phyloP scores from a whole-genome alignment of 306 rosid species.

The Quercus dentata region DNA sequence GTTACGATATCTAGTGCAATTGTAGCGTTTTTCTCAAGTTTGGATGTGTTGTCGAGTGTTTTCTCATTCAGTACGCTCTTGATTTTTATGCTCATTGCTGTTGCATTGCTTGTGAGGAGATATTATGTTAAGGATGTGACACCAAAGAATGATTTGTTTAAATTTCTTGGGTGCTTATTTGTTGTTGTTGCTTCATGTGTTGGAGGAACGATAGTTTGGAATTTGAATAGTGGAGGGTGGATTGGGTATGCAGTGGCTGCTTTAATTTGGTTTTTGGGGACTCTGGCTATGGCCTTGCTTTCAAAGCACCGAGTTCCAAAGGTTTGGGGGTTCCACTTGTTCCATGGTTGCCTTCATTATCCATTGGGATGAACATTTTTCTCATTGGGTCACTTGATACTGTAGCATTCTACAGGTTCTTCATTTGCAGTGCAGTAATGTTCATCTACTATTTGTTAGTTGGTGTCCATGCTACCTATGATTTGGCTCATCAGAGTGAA shows the following conservation, averaged over 20 bases:
- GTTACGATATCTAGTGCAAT: slow-evolving; percentile 55
- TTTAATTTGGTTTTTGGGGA: slow-evolving; percentile 59
- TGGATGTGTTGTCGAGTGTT: slow-evolving; percentile 83
- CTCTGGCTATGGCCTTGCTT: slow-evolving; percentile 59
- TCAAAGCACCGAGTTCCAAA: slow-evolving; percentile 56
- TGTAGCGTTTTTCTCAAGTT: slow-evolving; percentile 72
- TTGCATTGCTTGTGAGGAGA: slow-evolving; percentile 73
- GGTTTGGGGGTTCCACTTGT: slow-evolving; percentile 90
- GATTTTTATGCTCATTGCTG: slow-evolving; percentile 83
- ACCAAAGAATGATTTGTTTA: slow-evolving; percentile 25
- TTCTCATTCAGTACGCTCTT: slow-evolving; percentile 77
- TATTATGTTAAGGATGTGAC: slow-evolving; percentile 57
- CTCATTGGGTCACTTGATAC: slow-evolving; percentile 73
- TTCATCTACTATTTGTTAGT: slow-evolving; percentile 63
- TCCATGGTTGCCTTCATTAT: slow-evolving; percentile 86
- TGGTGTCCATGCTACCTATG: slow-evolving; percentile 91
- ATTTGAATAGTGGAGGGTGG: slow-evolving; percentile 39
- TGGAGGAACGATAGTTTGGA: slow-evolving; percentile 53
- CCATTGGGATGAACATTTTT: slow-evolving; percentile 68
- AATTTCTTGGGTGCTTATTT: slow-evolving; percentile 44
- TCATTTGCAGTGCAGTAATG: slow-evolving; percentile 66
- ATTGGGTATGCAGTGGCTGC: slow-evolving; percentile 53
- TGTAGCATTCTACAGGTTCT: slow-evolving; percentile 72
- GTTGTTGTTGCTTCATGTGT: slow-evolving; percentile 46
- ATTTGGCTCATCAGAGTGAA: slow-evolving; percentile 53